Base-by-base conservation (phyloP, 441 rosid genomes). In the Gossypium davidsonii region DNA sequence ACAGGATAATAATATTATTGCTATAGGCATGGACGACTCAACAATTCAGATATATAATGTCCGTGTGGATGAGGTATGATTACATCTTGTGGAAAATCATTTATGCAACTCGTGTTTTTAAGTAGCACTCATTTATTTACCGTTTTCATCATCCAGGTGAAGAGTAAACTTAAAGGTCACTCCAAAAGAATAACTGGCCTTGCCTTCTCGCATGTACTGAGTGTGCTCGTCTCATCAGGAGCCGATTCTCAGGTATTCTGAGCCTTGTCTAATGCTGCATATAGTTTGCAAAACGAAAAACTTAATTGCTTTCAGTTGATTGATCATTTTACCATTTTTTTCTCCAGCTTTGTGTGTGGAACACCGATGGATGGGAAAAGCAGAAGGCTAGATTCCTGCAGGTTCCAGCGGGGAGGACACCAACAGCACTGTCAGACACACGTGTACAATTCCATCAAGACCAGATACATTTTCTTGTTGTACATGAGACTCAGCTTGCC, bases 371-470 rank as follows among this genome's bases (percentile, higher is more conserved):
- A 76, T 96, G 98, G 98, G 98, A 94, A 84, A 96, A 86, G 84
- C 96, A 91, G 82, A 94, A 85, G 85, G 73, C 79, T 77, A 90
- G 88, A 77, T 83, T 81, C 77, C 83, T 96, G 88, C 99, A 88
- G 79, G 84, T 87, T 62, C 94, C 95, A 55, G 67, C 87, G n/a
- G 98, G 97, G 63, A 84, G 98, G 81, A 78, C 91, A n/a, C 67
- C 91, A 4, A 67, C 83, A 57, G 82, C 82, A 34, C 89, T 81
- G 71, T 88, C 97, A 70, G 98, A 96, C 67, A 92, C 97, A 1
- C 95, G 97, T 73, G 98, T 96, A 71, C 99, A 93, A 79, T 96
- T 93, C 83, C 98, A 96, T 82, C 93, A 83, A 75, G 99, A 96
- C 73, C 99, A 96, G 81, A 80, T 85, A 61, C 98, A 91, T 74